Conservation (phyloP, 2,329 filamentous ascomycete genomes). For the Paracamarosporium sp. region DNA sequence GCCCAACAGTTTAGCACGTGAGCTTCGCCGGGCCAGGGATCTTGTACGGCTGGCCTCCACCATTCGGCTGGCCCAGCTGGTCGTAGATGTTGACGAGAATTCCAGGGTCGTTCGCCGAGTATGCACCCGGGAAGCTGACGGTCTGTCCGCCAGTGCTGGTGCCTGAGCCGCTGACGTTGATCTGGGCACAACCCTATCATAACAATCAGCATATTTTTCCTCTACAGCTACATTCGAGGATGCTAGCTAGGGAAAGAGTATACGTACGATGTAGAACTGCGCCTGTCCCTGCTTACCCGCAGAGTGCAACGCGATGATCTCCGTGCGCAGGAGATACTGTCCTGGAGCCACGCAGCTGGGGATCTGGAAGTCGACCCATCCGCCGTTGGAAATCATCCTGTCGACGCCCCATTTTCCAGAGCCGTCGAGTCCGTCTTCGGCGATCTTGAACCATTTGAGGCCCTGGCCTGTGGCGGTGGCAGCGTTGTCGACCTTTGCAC, state of each 20-base stretch:
- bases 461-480: conserved; percentile 45
- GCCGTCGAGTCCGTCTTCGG: conserved; percentile 48
- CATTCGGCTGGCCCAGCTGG: conserved; percentile 15
- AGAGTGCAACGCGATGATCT: conserved; percentile 51
- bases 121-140: conserved; percentile 34
- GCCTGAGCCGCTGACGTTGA: conserved; percentile 40
- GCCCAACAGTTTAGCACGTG: conserved; percentile 44
- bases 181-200: conserved; percentile 44
- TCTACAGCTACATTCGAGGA: not conserved
- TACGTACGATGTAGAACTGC: conserved; percentile 43
- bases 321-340: conserved; percentile 48
- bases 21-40: conserved; percentile 58
- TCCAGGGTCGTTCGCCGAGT: conserved; percentile 28
- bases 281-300: conserved; percentile 36
- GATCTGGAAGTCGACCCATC: conserved; percentile 51
- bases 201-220: not conserved
- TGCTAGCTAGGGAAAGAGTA: not conserved
- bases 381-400: conserved; percentile 54
- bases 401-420: conserved; percentile 58
- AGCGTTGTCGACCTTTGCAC: conserved; percentile 51
- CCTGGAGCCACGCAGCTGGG: conserved; percentile 35
- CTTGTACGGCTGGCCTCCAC: conserved; percentile 43
- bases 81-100: conserved; percentile 28
- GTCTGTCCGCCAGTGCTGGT: conserved; percentile 31
- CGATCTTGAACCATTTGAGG: conserved; percentile 52